phyloP scores from a whole-genome alignment of 441 rosid genomes.

The Erysimum cheiri region DNA sequence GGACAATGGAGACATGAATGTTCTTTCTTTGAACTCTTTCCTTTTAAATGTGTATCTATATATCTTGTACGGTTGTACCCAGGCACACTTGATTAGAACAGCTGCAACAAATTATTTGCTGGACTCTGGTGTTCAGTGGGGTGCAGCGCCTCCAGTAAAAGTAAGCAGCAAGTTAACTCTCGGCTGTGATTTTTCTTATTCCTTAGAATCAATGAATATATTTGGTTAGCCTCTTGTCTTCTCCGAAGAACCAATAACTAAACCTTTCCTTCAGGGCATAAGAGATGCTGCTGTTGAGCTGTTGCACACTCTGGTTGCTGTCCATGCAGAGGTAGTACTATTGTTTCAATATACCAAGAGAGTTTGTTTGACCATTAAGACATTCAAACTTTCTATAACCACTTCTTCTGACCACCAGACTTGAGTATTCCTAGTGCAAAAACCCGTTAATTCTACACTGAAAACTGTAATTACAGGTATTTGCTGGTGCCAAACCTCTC shows the following conservation, averaged over 20 bases:
- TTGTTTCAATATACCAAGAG: not conserved
- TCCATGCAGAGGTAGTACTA: conserved; percentile 82
- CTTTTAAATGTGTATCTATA: not conserved
- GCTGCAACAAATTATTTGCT: conserved; percentile 81
- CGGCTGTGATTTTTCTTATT: conserved; percentile 1
- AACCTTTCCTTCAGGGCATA: conserved; percentile 66
- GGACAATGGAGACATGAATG: not conserved
- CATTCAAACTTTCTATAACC: not conserved
- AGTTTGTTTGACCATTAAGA: not conserved
- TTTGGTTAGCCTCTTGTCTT: not conserved
- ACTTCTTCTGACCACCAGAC: not conserved
- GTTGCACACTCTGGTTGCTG: conserved; percentile 87
- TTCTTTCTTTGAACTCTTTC: not conserved
- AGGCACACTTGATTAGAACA: conserved; percentile 91
- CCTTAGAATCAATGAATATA: conserved; percentile 13
- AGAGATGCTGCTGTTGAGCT: conserved; percentile 94
- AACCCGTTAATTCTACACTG: conserved; percentile 7
- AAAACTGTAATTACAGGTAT: conserved; percentile 55
- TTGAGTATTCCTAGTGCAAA: not conserved
- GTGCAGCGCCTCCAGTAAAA: conserved; percentile 86
- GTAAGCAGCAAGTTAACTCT: conserved; percentile 49
- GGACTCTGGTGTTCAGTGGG: conserved; percentile 94
- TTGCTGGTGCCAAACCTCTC: conserved; percentile 92
- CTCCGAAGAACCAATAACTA: conserved; percentile 12
- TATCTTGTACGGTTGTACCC: not conserved